Percentiles rank a stretch among this genome's conserved stretches.
These are phyloP conservation scores for Biscutella laevigata DNA, from an alignment of 441 rosid species.

Conservation along the genomic window DNA sequence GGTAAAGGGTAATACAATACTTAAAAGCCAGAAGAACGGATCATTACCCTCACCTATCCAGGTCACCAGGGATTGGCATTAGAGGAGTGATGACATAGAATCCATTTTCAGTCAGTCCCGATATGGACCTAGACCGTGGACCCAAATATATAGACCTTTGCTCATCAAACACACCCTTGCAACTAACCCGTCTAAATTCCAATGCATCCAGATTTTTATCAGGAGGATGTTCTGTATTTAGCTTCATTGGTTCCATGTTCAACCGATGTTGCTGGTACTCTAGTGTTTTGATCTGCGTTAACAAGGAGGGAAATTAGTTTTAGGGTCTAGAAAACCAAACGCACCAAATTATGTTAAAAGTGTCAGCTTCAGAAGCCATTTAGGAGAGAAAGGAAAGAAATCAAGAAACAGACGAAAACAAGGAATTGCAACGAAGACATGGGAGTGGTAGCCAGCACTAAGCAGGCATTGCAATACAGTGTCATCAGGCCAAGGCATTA, in stretches of 20 bases:
- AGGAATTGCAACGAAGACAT: background rate
- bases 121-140: slow-evolving; percentile 86
- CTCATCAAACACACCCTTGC: slow-evolving; percentile 68
- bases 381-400: background rate
- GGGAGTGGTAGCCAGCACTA: background rate
- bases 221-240: slow-evolving; percentile 35
- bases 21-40: slow-evolving; percentile 12
- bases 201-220: slow-evolving; percentile 36
- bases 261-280: slow-evolving; percentile 60
- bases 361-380: slow-evolving; percentile 2
- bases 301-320: background rate
- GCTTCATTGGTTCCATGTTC: slow-evolving; percentile 62
- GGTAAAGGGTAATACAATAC: background rate
- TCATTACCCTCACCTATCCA: slow-evolving; percentile 47
- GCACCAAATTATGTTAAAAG: background rate
- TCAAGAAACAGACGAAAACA: background rate
- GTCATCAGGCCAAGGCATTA: too few species aligned
- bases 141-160: slow-evolving; percentile 63
- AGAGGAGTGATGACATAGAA: slow-evolving; percentile 69
- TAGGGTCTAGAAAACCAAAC: slow-evolving; percentile 4
- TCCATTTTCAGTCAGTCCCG: slow-evolving; percentile 90
- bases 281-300: slow-evolving; percentile 54
- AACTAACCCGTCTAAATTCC: slow-evolving; percentile 67
- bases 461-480: background rate
- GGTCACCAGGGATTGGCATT: slow-evolving; percentile 47